Evolutionary conservation across 805 yeast genomes (phyloP).

Genomic region (Myxozyma mucilagina): DNA sequence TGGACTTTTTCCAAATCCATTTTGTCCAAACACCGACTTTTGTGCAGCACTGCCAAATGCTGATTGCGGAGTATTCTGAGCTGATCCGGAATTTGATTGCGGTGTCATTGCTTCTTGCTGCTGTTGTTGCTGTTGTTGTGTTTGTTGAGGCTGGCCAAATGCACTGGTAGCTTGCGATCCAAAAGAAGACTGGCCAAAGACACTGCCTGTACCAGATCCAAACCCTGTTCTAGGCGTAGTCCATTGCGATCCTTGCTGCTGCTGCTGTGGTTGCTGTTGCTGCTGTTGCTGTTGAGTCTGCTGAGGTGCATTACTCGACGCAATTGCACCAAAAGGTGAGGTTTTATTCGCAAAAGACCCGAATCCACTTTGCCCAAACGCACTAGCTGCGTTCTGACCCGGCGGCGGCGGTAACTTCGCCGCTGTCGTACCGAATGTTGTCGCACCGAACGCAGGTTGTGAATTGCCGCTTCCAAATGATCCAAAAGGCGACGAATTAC

Average conservation of each 20-base stretch:
- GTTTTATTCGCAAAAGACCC: background rate
- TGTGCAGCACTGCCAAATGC: background rate
- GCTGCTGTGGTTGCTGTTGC: background rate
- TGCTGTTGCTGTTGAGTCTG: background rate
- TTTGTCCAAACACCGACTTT: conserved; percentile 2
- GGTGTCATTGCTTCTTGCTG: background rate
- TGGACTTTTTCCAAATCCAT: conserved; percentile 4
- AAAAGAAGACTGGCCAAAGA: conserved; percentile 2
- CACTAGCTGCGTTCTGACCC: conserved; percentile 8
- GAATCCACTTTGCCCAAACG: conserved; percentile 6
- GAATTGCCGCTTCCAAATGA: background rate
- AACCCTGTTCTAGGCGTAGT: too few species aligned
- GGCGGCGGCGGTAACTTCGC: conserved; percentile 8
- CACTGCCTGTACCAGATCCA: background rate
- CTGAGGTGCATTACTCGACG: background rate
- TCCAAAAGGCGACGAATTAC: background rate
- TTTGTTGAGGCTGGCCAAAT: background rate
- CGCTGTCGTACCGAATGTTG: conserved; percentile 3
- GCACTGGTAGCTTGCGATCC: background rate
- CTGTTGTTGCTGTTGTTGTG: background rate
- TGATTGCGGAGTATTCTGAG: background rate
- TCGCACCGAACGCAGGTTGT: conserved; percentile 11
- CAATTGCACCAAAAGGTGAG: conserved; percentile 11
- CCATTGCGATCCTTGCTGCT: background rate
- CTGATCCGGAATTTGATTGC: background rate